Evolutionary conservation across 345 rosid genomes (phyloP).

Genomic region (Mercurialis annua): DNA sequence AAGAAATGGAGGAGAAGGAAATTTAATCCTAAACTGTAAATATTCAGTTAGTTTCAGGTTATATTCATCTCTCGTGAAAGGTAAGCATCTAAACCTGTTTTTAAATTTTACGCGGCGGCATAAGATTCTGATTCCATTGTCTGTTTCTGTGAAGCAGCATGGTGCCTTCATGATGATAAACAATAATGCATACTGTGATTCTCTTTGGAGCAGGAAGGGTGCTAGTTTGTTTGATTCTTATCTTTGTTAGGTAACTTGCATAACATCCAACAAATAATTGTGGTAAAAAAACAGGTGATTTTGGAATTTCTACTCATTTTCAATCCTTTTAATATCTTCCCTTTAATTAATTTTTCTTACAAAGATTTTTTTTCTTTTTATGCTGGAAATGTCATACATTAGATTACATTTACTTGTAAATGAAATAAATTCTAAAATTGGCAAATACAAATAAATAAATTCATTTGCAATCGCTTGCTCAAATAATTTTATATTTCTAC

Average conservation of each 20-base stretch:
- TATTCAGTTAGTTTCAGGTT: slow-evolving; percentile 3
- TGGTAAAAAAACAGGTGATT: background rate
- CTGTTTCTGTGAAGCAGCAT: background rate
- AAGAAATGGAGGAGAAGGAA: background rate
- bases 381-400: too few species aligned
- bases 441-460: too few species aligned
- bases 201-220: slow-evolving; percentile 3
- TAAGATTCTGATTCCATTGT: too few species aligned
- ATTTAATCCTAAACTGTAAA: slow-evolving; percentile 15
- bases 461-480: too few species aligned
- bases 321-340: background rate
- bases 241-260: slow-evolving; percentile 3
- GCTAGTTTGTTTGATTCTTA: background rate
- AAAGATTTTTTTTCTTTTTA: too few species aligned
- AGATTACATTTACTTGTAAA: too few species aligned
- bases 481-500: too few species aligned
- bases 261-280: background rate
- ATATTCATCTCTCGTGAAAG: slow-evolving; percentile 8
- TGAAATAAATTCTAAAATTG: too few species aligned
- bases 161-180: too few species aligned
- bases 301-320: background rate
- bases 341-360: slow-evolving; percentile 1
- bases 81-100: slow-evolving; percentile 15
- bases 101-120: too few species aligned
- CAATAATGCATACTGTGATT: background rate